Percentiles rank a stretch among this genome's conserved stretches.
phyloP scores from a whole-genome alignment of 1,284 basidiomycete genomes.

The Amylostereum chailletii region DNA sequence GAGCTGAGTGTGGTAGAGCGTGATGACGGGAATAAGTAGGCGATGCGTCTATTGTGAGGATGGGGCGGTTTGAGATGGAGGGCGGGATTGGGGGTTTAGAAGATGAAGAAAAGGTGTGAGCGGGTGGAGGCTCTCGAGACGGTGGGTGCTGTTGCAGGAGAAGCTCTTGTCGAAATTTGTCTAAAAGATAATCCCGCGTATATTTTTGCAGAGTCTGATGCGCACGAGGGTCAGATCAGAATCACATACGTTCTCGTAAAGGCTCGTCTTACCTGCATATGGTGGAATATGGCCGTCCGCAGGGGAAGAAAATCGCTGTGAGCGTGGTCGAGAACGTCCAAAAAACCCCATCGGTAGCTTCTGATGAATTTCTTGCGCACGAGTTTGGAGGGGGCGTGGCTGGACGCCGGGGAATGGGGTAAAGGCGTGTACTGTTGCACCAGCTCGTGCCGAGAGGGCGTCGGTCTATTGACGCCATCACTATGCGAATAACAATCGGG shows the following conservation, averaged over 20 bases:
- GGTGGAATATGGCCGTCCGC: conserved; percentile 68
- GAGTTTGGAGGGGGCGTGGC: conserved; percentile 32
- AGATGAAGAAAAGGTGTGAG: conserved; percentile 19
- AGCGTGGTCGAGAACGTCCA: conserved; percentile 67
- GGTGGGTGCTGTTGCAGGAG: conserved; percentile 38
- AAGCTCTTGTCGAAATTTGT: conserved; percentile 63
- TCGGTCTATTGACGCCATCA: conserved; percentile 55
- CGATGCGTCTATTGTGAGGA: conserved; percentile 61
- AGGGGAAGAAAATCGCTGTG: conserved; percentile 74
- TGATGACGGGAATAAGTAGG: conserved; percentile 25
- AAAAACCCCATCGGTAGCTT: conserved; percentile 68
- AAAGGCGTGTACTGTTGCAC: conserved; percentile 57
- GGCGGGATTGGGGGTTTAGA: conserved; percentile 18
- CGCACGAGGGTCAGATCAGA: conserved; percentile 2
- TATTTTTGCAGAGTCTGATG: conserved; percentile 71
- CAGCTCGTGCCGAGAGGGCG: conserved; percentile 54
- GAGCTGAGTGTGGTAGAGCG: conserved; percentile 5
- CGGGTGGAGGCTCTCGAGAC: conserved; percentile 31
- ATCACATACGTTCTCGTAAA: conserved; percentile 5
- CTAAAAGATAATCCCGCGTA: conserved; percentile 73
- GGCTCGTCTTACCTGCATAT: conserved; percentile 63
- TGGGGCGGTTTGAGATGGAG: conserved; percentile 47
- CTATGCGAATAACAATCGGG: conserved; percentile 74
- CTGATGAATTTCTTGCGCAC: conserved; percentile 55
- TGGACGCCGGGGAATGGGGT: conserved; percentile 20